These are phyloP conservation scores for Entonaema liquescens DNA, from an alignment of 495 filamentous ascomycete species.

Conservation along the genomic window DNA sequence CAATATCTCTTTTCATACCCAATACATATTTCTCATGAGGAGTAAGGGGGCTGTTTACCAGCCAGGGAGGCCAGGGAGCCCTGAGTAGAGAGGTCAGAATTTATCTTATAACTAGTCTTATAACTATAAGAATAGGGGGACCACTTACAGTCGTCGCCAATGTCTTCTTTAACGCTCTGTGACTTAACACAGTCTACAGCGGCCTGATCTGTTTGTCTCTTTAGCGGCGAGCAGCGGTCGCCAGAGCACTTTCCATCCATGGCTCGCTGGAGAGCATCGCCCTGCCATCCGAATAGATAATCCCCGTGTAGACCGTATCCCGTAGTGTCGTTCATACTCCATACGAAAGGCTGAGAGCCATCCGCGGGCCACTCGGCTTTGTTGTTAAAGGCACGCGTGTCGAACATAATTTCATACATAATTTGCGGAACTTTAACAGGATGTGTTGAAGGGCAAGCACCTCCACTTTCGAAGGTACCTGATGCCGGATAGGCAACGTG, in stretches of 20 bases:
- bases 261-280: slow-evolving; percentile 57
- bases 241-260: slow-evolving; percentile 58
- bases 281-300: slow-evolving; percentile 64
- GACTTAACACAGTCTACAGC: slow-evolving; percentile 51
- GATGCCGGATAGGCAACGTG: slow-evolving; percentile 58
- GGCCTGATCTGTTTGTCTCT: slow-evolving; percentile 45
- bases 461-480: slow-evolving; percentile 51
- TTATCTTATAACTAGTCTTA: background rate
- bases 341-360: slow-evolving; percentile 56
- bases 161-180: slow-evolving; percentile 46
- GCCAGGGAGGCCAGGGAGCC: slow-evolving; percentile 39
- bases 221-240: slow-evolving; percentile 51
- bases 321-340: slow-evolving; percentile 59
- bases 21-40: too few relatives aligned
- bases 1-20: background rate
- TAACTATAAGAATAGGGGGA: background rate
- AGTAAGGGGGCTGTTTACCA: slow-evolving; percentile 14
- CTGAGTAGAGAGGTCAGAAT: slow-evolving; percentile 28
- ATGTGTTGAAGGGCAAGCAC: slow-evolving; percentile 56
- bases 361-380: slow-evolving; percentile 54
- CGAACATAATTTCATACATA: slow-evolving; percentile 63
- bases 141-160: slow-evolving; percentile 46
- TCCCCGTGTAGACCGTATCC: slow-evolving; percentile 60
- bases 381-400: slow-evolving; percentile 56
- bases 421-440: slow-evolving; percentile 57